A percentile compares a stretch with the other conserved stretches of the same genome.
Conservation (phyloP, 1,139 yeast species). For the Yamadazyma diddensiae region DNA sequence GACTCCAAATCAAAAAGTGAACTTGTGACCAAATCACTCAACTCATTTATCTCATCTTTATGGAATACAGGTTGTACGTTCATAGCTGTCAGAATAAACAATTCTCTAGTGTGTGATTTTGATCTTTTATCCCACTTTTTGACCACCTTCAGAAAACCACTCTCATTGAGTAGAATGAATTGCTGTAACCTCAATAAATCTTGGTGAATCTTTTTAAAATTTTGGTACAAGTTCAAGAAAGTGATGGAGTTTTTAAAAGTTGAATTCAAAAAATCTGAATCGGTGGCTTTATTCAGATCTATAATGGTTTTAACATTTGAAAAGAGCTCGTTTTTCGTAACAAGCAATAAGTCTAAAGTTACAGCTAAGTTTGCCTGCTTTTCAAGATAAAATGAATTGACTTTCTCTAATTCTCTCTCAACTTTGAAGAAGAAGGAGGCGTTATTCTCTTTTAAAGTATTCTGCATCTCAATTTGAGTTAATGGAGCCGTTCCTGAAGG, state of each 20-base stretch:
- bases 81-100: conserved; percentile 87
- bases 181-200: conserved; percentile 87
- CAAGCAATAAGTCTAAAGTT: conserved; percentile 70
- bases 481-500: conserved; percentile 15
- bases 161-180: conserved; percentile 89
- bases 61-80: conserved; percentile 97
- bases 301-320: conserved; percentile 34
- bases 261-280: conserved; percentile 17
- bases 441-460: conserved; percentile 80
- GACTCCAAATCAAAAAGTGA: conserved; percentile 83
- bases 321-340: conserved; percentile 63
- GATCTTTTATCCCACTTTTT: conserved; percentile 98
- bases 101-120: conserved; percentile 89
- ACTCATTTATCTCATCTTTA: conserved; percentile 77
- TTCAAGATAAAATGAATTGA: conserved; percentile 82
- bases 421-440: conserved; percentile 90
- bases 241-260: conserved; percentile 43
- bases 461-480: conserved; percentile 42
- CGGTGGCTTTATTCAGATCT: conserved; percentile 10
- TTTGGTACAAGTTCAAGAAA: conserved; percentile 65
- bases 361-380: conserved; percentile 84
- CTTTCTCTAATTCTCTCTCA: conserved; percentile 93
- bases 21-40: conserved; percentile 79
- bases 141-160: conserved; percentile 91
- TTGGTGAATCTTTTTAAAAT: conserved; percentile 83